These are phyloP conservation scores for Fusarium sarcochroum DNA, from an alignment of 2,329 filamentous ascomycete species.

Conservation along the genomic window DNA sequence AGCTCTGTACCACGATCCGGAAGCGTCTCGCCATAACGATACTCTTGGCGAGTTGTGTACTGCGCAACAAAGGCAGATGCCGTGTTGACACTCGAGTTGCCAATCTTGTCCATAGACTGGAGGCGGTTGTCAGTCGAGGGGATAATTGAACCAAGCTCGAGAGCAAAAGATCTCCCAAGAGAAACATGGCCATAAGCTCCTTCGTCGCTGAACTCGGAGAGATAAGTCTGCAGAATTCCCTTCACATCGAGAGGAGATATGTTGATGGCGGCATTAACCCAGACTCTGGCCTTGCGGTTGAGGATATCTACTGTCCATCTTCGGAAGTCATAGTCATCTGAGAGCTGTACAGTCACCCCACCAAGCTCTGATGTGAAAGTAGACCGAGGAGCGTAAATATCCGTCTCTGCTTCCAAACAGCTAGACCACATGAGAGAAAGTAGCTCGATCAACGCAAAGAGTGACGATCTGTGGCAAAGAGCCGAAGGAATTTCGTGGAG, in stretches of 20 bases:
- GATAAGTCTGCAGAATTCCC: constrained; percentile 93
- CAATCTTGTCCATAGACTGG: constrained; percentile 82
- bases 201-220: constrained; percentile 95
- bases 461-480: constrained; percentile 87
- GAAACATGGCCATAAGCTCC: constrained; percentile 92
- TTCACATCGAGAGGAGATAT: constrained; percentile 94
- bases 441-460: constrained; percentile 93
- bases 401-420: constrained; percentile 93
- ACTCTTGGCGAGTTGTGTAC: constrained; percentile 96
- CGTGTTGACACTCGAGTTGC: constrained; percentile 84
- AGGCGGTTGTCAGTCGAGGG: constrained; percentile 89
- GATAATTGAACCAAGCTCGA: constrained; percentile 91
- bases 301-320: constrained; percentile 83
- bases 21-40: constrained; percentile 85
- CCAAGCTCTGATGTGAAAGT: constrained; percentile 83
- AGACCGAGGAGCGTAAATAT: constrained; percentile 90
- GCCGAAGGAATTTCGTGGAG: constrained; percentile 88
- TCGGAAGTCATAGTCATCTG: constrained; percentile 90
- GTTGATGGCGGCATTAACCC: constrained; percentile 85
- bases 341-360: constrained; percentile 88
- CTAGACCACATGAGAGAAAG: constrained; percentile 95
- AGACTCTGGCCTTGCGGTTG: constrained; percentile 80
- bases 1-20: constrained; percentile 78
- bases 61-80: constrained; percentile 97
- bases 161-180: constrained; percentile 91